phyloP scores from a whole-genome alignment of 352 stramenopile genomes.

The Pythium brachiatum region DNA sequence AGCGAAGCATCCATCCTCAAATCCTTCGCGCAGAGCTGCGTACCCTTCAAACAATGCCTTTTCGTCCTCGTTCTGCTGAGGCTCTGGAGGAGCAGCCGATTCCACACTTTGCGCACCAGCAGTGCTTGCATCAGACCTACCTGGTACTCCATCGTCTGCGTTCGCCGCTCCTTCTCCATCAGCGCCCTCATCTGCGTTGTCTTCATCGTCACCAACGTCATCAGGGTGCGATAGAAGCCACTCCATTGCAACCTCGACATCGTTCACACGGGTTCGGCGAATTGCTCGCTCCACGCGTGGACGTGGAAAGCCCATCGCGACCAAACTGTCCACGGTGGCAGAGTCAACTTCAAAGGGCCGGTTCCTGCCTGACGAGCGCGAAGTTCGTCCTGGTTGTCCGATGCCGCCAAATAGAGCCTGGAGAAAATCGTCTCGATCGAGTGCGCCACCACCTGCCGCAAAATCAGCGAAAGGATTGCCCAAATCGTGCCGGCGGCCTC shows the following conservation, averaged over 20 bases:
- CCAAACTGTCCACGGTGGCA: conserved; percentile 88
- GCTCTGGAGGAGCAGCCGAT: neutral
- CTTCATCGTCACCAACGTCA: conserved; percentile 31
- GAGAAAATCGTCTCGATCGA: conserved; percentile 27
- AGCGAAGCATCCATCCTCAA: conserved; percentile 65
- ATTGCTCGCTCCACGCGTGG: conserved; percentile 90
- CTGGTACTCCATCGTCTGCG: neutral
- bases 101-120: neutral
- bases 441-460: conserved; percentile 8
- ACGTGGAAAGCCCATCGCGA: conserved; percentile 94
- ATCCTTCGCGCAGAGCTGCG: conserved; percentile 43
- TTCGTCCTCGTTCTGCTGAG: conserved; percentile 41
- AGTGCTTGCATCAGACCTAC: neutral
- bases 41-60: conserved; percentile 51
- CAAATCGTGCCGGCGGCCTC: conserved; percentile 14
- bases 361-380: conserved; percentile 4
- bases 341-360: conserved; percentile 87
- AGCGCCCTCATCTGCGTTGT: conserved; percentile 23
- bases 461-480: conserved; percentile 15
- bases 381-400: conserved; percentile 14
- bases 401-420: conserved; percentile 48
- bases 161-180: neutral
- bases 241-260: conserved; percentile 96
- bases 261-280: conserved; percentile 86
- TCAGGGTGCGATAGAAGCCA: conserved; percentile 93